Evolutionary conservation across 1,139 yeast genomes (phyloP).

Genomic region (Yueomyces sp.): DNA sequence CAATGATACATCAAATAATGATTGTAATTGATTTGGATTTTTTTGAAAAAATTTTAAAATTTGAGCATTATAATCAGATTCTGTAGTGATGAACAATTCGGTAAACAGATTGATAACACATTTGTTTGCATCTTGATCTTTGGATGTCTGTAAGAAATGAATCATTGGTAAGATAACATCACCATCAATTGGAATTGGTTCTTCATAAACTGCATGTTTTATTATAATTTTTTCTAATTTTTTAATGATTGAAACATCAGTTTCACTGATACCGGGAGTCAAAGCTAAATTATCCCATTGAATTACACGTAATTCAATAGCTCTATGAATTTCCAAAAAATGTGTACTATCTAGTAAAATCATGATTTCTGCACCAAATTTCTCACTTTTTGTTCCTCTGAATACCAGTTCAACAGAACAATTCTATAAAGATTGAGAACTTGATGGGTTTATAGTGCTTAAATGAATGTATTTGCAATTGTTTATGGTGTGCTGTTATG

Average conservation of each 20-base stretch:
- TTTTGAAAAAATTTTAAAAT: conserved; percentile 31
- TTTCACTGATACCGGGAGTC: conserved; percentile 42
- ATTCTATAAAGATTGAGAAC: too few species aligned
- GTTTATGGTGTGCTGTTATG: too few species aligned
- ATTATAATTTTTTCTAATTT: conserved; percentile 15
- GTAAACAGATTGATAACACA: conserved; percentile 58
- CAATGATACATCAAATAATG: conserved; percentile 23
- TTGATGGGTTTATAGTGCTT: too few species aligned
- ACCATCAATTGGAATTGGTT: conserved; percentile 4
- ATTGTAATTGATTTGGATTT: conserved; percentile 26
- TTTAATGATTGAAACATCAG: conserved; percentile 21
- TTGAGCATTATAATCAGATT: conserved; percentile 26
- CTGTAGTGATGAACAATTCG: conserved; percentile 35
- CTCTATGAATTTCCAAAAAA: conserved; percentile 61
- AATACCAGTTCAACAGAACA: too few species aligned
- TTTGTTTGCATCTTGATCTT: conserved; percentile 50
- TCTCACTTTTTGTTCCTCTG: background rate
- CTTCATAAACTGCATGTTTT: conserved; percentile 10
- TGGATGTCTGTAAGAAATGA: conserved; percentile 16
- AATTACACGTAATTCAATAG: conserved; percentile 68
- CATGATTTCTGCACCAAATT: conserved; percentile 1
- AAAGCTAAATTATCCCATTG: conserved; percentile 91
- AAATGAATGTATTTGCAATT: too few species aligned
- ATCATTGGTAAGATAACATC: conserved; percentile 16
- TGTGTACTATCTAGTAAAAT: conserved; percentile 43